Percentiles rank a stretch among this genome's conserved stretches.
Evolutionary conservation across 371 early-diverging fungal species (phyloP).

Genomic region (Mortierella sp.): DNA sequence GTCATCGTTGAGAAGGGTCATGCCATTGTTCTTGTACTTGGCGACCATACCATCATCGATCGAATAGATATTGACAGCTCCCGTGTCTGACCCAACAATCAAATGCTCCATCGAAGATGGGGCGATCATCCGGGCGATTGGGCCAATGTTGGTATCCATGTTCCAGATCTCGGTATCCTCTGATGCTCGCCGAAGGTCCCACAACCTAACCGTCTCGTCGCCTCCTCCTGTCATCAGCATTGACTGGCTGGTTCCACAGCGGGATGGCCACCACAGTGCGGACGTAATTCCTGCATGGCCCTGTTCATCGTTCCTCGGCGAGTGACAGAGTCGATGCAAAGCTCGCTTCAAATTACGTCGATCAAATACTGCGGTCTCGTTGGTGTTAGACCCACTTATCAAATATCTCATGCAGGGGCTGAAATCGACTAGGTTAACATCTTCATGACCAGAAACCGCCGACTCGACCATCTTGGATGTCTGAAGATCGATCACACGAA

Average conservation of each 20-base stretch:
- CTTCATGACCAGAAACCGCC: conserved; percentile 30
- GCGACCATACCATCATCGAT: conserved; percentile 34
- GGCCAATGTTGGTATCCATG: conserved; percentile 39
- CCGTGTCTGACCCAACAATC: conserved; percentile 39
- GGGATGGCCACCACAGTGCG: conserved; percentile 46
- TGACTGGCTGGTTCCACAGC: conserved; percentile 15
- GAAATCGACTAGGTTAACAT: conserved; percentile 52
- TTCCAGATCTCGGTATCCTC: conserved; percentile 42
- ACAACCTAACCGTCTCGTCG: conserved; percentile 49
- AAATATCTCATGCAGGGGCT: conserved; percentile 49
- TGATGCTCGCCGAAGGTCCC: conserved; percentile 49
- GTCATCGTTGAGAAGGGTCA: conserved; percentile 23
- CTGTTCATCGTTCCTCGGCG: conserved; percentile 14
- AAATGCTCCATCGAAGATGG: conserved; percentile 32
- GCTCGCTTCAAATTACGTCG: conserved; percentile 26
- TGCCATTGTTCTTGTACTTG: conserved; percentile 27
- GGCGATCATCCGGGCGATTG: conserved; percentile 33
- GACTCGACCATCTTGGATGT: conserved; percentile 20
- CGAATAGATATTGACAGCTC: conserved; percentile 39
- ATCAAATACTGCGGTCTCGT: conserved; percentile 53
- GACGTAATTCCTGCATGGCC: conserved; percentile 40
- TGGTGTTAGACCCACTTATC: conserved; percentile 38
- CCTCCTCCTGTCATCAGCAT: conserved; percentile 55
- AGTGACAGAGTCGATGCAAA: conserved; percentile 34
- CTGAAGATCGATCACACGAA: conserved; percentile 33